Evolutionary conservation across 2,329 filamentous ascomycete species (phyloP), one percentile per base, ranked within the genome.

Genomic region (Ceratocystis colombiana): DNA sequence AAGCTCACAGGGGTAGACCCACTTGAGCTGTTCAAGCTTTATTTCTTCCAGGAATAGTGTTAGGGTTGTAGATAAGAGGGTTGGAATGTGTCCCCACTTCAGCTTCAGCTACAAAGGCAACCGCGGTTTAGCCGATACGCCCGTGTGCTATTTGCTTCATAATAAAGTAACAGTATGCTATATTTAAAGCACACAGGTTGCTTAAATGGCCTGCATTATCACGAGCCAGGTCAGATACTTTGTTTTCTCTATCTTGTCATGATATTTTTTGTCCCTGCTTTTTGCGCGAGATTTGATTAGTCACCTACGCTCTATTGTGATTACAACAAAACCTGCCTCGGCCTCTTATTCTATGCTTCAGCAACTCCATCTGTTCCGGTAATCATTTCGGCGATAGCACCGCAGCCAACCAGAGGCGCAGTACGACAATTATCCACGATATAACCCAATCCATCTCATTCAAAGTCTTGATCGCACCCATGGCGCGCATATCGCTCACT

Each of bases 401-500:
- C 48, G 5, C 10, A 50, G 48, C 48, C n/a, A 22, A 20, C 17
- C 46, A 20, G 17, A 48, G 46, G 17, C 46, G 17, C 46, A 48
- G 22, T 15, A 28, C 22, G 2, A 53, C 48, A 15, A 15, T 15
- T 6, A 53, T 53, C 22, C 48, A 6, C 3, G 20, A 50, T 20
- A 10, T 10, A 12, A 2, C 48, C 20, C n/a, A 15, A 3, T 4
- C 48, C n/a, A 20, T 12, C 17, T 48, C 8, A 25, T 22, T 22
- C 17, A 48, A 53, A 53, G 45, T 10, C 48, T 20, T 28, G 30
- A 57, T 15, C 25, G 28, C 41, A 41, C 22, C 17, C 7, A 67
- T 67, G 66, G 46, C 41, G 37, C 66, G 57, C 46, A 61, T 66
- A 37, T 59, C 66, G 20, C 20, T 62, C 5, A 33, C 22, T 17